Percentiles rank a stretch among this genome's conserved stretches.
Conservation (phyloP, 1,284 basidiomycete species). For the Leccinum pachyderme region DNA sequence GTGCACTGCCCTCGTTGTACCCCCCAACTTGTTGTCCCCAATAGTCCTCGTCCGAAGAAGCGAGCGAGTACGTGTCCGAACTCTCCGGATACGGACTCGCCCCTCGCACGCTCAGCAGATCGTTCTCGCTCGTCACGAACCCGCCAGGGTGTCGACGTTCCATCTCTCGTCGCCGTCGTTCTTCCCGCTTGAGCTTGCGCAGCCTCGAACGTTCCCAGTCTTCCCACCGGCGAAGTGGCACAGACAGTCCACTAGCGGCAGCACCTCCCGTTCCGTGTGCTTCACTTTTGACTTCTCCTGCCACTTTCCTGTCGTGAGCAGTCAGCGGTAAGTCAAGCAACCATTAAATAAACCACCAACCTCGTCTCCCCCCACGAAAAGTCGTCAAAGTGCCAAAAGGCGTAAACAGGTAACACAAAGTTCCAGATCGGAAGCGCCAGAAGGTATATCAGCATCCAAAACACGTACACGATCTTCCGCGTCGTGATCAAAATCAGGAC, state of each 20-base stretch:
- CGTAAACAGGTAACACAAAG: slow-evolving; percentile 89
- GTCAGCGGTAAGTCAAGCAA: slow-evolving; percentile 11
- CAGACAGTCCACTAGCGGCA: slow-evolving; percentile 55
- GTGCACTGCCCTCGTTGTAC: slow-evolving; percentile 82
- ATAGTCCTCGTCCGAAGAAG: slow-evolving; percentile 87
- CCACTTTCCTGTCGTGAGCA: slow-evolving; percentile 74
- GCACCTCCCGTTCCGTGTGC: slow-evolving; percentile 72
- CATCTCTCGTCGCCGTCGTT: slow-evolving; percentile 77
- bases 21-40: slow-evolving; percentile 86
- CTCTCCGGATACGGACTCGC: slow-evolving; percentile 66
- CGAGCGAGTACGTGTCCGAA: slow-evolving; percentile 73
- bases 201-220: slow-evolving; percentile 99
- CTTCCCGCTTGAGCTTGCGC: slow-evolving; percentile 88
- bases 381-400: slow-evolving; percentile 99
- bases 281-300: slow-evolving; percentile 79
- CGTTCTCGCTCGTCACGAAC: slow-evolving; percentile 61
- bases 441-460: slow-evolving; percentile 98
- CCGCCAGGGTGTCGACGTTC: slow-evolving; percentile 71
- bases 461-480: slow-evolving; percentile 91
- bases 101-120: slow-evolving; percentile 52
- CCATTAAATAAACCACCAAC: slow-evolving; percentile 45
- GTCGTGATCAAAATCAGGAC: slow-evolving; percentile 93
- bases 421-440: slow-evolving; percentile 94
- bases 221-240: slow-evolving; percentile 95
- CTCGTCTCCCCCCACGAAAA: slow-evolving; percentile 99